These are phyloP conservation scores for Claviceps capensis DNA, from an alignment of 2,329 filamentous ascomycete genomes.

Conservation along the genomic window DNA sequence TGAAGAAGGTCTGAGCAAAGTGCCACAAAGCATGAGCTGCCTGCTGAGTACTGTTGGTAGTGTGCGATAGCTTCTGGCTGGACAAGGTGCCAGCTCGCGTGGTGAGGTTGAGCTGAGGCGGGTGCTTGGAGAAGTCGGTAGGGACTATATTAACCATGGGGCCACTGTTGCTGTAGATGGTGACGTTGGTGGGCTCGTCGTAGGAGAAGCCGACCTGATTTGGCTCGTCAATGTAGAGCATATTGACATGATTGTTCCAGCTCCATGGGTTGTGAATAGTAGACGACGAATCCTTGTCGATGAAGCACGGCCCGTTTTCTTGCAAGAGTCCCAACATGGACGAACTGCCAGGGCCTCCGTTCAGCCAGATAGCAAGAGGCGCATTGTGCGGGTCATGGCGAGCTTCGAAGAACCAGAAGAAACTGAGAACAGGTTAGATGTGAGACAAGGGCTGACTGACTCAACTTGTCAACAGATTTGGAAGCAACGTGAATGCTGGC, in stretches of 20 bases:
- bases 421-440: conserved; percentile 11
- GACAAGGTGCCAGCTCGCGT: conserved; percentile 19
- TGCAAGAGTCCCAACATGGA: conserved; percentile 51
- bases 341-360: conserved; percentile 48
- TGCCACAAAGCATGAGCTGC: conserved; percentile 49
- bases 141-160: conserved; percentile 29
- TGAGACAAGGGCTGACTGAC: background rate
- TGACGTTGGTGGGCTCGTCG: conserved; percentile 50
- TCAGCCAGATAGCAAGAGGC: conserved; percentile 48
- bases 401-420: conserved; percentile 38
- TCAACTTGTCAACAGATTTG: background rate
- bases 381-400: conserved; percentile 25
- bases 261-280: conserved; percentile 46
- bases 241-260: conserved; percentile 42
- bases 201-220: conserved; percentile 56
- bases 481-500: background rate
- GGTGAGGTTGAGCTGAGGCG: conserved; percentile 24
- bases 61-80: conserved; percentile 16
- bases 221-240: conserved; percentile 46
- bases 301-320: conserved; percentile 40
- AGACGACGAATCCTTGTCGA: conserved; percentile 33
- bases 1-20: conserved; percentile 48
- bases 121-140: conserved; percentile 22
- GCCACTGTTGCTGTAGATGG: conserved; percentile 35
- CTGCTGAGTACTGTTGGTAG: conserved; percentile 36